Base-by-base conservation (phyloP, 352 stramenopile species). In the Globisporangium iwayamae region DNA sequence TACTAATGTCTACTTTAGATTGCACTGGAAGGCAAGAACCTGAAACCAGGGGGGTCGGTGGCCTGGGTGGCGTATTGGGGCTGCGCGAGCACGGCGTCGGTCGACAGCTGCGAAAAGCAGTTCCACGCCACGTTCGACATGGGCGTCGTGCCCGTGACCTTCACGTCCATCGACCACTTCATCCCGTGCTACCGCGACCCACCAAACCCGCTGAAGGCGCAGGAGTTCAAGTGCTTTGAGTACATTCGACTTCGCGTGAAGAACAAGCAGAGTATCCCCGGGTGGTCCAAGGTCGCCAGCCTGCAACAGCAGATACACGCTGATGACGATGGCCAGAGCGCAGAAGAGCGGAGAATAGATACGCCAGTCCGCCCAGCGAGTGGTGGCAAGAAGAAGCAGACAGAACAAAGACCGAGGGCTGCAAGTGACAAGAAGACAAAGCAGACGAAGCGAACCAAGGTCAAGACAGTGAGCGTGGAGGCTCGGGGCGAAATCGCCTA, bases 111-210 rank as follows among this genome's bases (percentile, higher is more conserved):
- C 51, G 82, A 90, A 25, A 88, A 91, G 48, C 86, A 93, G 64
- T 93, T 90, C 63, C 57, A 69, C 18, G 73, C 72, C 10, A 75
- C 69, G 7, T 95, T 93, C 22, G 71, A 86, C 59, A 69, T 71
- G 39, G 86, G 86, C 14, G 84, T 85, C 53, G 83, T 87, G 13
- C 68, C 73, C 20, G 83, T 89, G 18, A 91, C 83, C 34, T 93
- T 95, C 58, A 78, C 68, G 18, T 64, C 83, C 4, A 71, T 91
- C 11, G 86, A 95, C 53, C 86, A 90, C 61, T 95, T 85, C 59
- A 92, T 95, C 30, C 86, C 86, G n/a, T 95, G 86, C 68, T 95
- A 95, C 62, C 84, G 81, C 53, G 78, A 88, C 39, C 83, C 86
- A 9, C 84, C 84, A 13, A 91, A 93, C 52, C 78, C 81, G 30